Conservation (phyloP, 306 rosid species). For the Pyrus communis region DNA sequence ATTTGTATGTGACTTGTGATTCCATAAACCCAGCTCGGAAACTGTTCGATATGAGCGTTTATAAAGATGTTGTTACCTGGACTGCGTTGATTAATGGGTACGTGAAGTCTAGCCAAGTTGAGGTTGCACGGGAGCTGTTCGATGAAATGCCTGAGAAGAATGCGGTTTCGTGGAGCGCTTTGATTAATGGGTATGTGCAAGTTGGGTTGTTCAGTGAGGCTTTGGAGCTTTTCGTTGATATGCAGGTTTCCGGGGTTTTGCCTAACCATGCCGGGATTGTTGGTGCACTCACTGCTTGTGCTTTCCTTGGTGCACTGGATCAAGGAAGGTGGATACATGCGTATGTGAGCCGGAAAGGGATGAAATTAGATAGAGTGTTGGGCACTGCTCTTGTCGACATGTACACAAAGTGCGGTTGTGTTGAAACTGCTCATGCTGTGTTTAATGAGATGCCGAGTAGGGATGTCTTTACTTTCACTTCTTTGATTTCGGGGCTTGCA, state of each 20-base stretch:
- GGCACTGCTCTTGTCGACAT: conserved; percentile 46
- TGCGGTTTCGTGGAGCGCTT: conserved; percentile 41
- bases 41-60: conserved; percentile 24
- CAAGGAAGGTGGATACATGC: conserved; percentile 54
- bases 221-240: conserved; percentile 35
- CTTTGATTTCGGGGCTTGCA: conserved; percentile 38
- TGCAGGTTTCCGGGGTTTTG: conserved; percentile 25
- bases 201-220: conserved; percentile 35
- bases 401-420: conserved; percentile 42
- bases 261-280: conserved; percentile 36
- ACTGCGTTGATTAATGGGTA: conserved; percentile 42
- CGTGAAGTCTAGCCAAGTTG: conserved; percentile 15
- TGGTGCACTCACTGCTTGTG: conserved; percentile 39
- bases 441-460: conserved; percentile 27
- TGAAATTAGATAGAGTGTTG: conserved; percentile 23
- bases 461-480: conserved; percentile 43
- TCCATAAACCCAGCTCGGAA: conserved; percentile 22
- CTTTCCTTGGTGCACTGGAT: conserved; percentile 39
- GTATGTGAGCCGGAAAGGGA: conserved; percentile 21
- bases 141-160: conserved; percentile 41
- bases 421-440: conserved; percentile 22
- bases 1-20: conserved; percentile 30
- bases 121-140: conserved; percentile 28
- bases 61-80: conserved; percentile 37
- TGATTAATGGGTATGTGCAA: conserved; percentile 42